A percentile compares a stretch with the other conserved stretches of the same genome.
Evolutionary conservation across 176 grass and related monocot species (phyloP).

Genomic region (Juncus effusus): DNA sequence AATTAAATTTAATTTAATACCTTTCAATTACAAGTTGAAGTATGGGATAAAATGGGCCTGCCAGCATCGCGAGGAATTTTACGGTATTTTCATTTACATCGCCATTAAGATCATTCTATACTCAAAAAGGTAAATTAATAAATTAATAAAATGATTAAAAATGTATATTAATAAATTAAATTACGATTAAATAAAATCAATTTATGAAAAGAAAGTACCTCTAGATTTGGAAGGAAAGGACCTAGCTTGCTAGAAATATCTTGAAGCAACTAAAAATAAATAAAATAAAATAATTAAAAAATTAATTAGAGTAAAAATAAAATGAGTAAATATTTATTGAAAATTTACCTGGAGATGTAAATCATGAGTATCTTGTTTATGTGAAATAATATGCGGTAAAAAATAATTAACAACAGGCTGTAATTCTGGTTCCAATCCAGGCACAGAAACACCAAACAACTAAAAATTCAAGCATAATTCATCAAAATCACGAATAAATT

Average conservation of each 20-base stretch:
- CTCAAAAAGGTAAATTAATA: slow-evolving; percentile 7
- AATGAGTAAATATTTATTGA: neutral
- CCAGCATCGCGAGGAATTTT: slow-evolving; percentile 75
- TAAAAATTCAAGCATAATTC: slow-evolving; percentile 23
- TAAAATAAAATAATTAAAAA: slow-evolving; percentile 31
- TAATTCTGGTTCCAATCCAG: slow-evolving; percentile 88
- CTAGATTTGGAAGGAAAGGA: slow-evolving; percentile 80
- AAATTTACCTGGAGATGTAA: slow-evolving; percentile 78
- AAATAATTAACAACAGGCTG: slow-evolving; percentile 75
- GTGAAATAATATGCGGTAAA: slow-evolving; percentile 63
- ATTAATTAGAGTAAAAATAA: slow-evolving; percentile 15
- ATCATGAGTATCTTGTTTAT: slow-evolving; percentile 70
- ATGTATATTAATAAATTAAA: slow-evolving; percentile 10
- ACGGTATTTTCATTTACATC: slow-evolving; percentile 63
- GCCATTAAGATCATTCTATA: slow-evolving; percentile 76
- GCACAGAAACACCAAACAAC: slow-evolving; percentile 76
- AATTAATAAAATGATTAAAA: slow-evolving; percentile 14
- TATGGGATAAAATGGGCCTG: slow-evolving; percentile 89
- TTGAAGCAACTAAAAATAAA: slow-evolving; percentile 72
- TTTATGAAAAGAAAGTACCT: slow-evolving; percentile 37
- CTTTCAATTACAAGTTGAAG: slow-evolving; percentile 84
- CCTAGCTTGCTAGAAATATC: slow-evolving; percentile 58
- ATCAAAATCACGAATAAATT: neutral
- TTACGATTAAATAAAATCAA: slow-evolving; percentile 11
- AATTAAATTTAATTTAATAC: slow-evolving; percentile 32